These are phyloP conservation scores for Trichosporon sp. DNA, from an alignment of 1,284 basidiomycete species.

Conservation along the genomic window DNA sequence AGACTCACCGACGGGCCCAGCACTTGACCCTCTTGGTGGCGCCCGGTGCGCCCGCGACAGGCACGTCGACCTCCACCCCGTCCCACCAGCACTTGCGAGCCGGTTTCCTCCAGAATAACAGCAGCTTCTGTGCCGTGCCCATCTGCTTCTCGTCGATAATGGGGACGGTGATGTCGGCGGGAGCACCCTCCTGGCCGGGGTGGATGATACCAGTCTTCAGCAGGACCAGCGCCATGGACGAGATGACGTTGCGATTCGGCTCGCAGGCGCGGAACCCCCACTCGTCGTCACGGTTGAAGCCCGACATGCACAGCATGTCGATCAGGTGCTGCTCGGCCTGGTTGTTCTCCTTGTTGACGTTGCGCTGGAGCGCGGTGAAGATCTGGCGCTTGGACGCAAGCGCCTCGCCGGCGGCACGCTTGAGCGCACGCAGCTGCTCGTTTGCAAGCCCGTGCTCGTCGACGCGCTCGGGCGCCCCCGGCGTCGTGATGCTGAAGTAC, in stretches of 20 bases:
- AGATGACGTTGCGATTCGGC: slow-evolving; percentile 92
- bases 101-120: slow-evolving; percentile 98
- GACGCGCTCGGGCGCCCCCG: slow-evolving; percentile 53
- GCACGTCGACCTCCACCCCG: slow-evolving; percentile 81
- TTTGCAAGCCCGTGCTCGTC: slow-evolving; percentile 71
- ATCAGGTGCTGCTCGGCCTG: slow-evolving; percentile 98
- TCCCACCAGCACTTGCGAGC: slow-evolving; percentile 99
- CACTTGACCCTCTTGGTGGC: slow-evolving; percentile 62
- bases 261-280: slow-evolving; percentile 97
- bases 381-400: slow-evolving; percentile 86
- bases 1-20: slow-evolving; percentile 64
- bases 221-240: slow-evolving; percentile 92
- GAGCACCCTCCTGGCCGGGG: slow-evolving; percentile 31
- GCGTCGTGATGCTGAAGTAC: slow-evolving; percentile 76
- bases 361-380: slow-evolving; percentile 95
- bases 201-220: slow-evolving; percentile 96
- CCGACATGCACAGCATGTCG: slow-evolving; percentile 99
- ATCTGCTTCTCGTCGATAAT: slow-evolving; percentile 81
- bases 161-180: slow-evolving; percentile 22
- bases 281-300: slow-evolving; percentile 89
- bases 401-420: slow-evolving; percentile 75
- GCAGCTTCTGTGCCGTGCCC: slow-evolving; percentile 92
- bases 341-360: slow-evolving; percentile 99
- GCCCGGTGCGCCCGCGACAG: slow-evolving; percentile 29
- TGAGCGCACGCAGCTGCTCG: slow-evolving; percentile 65